phyloP scores from a whole-genome alignment of 495 filamentous ascomycete species.

The Pyrenopolyporus hunteri region DNA sequence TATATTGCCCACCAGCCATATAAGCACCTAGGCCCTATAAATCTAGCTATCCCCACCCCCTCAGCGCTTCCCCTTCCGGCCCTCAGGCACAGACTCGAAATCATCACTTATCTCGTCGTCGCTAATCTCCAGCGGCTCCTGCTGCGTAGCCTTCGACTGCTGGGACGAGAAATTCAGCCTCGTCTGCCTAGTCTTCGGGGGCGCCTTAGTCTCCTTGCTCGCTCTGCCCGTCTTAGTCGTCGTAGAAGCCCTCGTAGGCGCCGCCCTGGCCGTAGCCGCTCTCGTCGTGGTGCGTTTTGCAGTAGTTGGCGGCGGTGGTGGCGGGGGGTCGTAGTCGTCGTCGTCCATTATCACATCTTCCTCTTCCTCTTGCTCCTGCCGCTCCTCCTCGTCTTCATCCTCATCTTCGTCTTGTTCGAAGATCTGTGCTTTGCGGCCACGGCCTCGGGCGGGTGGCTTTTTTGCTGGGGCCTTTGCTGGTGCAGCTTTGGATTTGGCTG shows the following conservation, averaged over 20 bases:
- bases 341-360: conserved; percentile 71
- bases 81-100: conserved; percentile 66
- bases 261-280: conserved; percentile 40
- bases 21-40: too few relatives aligned
- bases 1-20: neutral
- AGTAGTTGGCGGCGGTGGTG: conserved; percentile 48
- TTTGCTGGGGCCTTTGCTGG: conserved; percentile 42
- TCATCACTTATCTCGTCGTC: conserved; percentile 83
- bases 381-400: too few relatives aligned
- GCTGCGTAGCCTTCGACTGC: conserved; percentile 52
- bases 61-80: conserved; percentile 40
- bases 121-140: conserved; percentile 63
- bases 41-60: neutral
- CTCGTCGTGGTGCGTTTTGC: conserved; percentile 43
- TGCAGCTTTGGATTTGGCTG: conserved; percentile 50
- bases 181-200: conserved; percentile 62
- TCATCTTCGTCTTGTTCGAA: conserved; percentile 67
- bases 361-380: conserved; percentile 62
- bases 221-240: conserved; percentile 55
- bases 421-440: conserved; percentile 47
- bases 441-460: conserved; percentile 39
- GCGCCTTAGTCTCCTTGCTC: conserved; percentile 40
- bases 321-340: conserved; percentile 59
- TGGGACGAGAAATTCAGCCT: conserved; percentile 77
- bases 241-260: conserved; percentile 50